These are phyloP conservation scores for Eutrema salsugineum DNA, from an alignment of 441 rosid species.

Conservation along the genomic window DNA sequence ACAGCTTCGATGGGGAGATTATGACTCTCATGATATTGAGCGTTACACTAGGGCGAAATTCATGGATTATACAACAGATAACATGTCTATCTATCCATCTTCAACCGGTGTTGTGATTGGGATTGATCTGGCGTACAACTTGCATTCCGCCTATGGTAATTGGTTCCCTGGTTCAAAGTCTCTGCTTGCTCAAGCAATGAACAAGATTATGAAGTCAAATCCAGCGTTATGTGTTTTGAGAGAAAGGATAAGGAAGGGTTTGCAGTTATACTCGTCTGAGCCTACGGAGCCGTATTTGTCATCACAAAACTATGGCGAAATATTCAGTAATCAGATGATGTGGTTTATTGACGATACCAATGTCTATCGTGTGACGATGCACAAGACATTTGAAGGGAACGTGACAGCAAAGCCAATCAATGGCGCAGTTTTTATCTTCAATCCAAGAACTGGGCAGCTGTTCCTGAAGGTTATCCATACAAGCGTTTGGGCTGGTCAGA, in stretches of 20 bases:
- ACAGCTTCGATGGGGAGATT: constrained; percentile 99
- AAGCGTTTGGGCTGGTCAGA: constrained; percentile 99
- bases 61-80: constrained; percentile 98
- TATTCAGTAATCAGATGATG: constrained; percentile 97
- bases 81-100: constrained; percentile 99
- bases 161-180: constrained; percentile 98
- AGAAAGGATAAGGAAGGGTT: constrained; percentile 96
- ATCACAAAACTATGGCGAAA: constrained; percentile 98
- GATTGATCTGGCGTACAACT: constrained; percentile 89
- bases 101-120: constrained; percentile 99
- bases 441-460: constrained; percentile 96
- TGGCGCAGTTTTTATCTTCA: constrained; percentile 91
- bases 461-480: constrained; percentile 98
- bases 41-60: constrained; percentile 97
- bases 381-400: constrained; percentile 98
- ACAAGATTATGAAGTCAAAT: constrained; percentile 99
- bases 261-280: constrained; percentile 97
- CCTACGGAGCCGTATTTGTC: constrained; percentile 97
- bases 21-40: constrained; percentile 98
- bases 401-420: constrained; percentile 92
- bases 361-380: constrained; percentile 95
- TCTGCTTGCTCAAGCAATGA: constrained; percentile 95
- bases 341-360: constrained; percentile 99
- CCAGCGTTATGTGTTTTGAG: constrained; percentile 92
- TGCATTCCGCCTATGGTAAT: constrained; percentile 96